A percentile compares a stretch with the other conserved stretches of the same genome.
phyloP scores from a whole-genome alignment of 1,284 basidiomycete species.

The Irpex sp. region DNA sequence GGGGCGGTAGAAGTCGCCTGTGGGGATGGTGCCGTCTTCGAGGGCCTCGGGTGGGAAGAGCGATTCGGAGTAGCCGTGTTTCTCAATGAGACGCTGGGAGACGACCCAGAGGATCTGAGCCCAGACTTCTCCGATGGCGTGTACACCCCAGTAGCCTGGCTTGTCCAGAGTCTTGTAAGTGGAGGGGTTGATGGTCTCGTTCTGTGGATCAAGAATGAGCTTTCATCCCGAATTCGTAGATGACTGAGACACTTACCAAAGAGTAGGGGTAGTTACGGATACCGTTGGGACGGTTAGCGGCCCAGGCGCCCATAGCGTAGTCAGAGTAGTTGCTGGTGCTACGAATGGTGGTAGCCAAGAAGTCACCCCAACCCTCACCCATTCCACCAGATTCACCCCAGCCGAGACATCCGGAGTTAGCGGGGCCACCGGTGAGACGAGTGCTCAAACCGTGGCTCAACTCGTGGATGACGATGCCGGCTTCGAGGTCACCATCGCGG shows the following conservation, averaged over 20 bases:
- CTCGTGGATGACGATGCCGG: constrained; percentile 92
- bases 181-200: constrained; percentile 81
- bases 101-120: constrained; percentile 91
- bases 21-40: constrained; percentile 57
- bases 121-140: constrained; percentile 95
- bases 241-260: constrained; percentile 32
- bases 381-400: constrained; percentile 97
- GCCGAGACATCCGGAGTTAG: constrained; percentile 90
- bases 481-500: constrained; percentile 93
- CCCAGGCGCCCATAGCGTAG: constrained; percentile 94
- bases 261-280: constrained; percentile 91
- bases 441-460: constrained; percentile 88
- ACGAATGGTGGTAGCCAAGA: constrained; percentile 82
- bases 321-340: constrained; percentile 69
- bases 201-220: constrained; percentile 28
- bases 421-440: constrained; percentile 90
- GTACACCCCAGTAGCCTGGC: constrained; percentile 89
- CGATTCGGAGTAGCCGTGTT: constrained; percentile 76
- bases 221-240: background rate
- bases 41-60: constrained; percentile 78
- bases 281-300: constrained; percentile 72
- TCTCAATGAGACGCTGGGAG: constrained; percentile 69
- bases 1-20: constrained; percentile 73
- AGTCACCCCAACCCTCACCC: constrained; percentile 95
- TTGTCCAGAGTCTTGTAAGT: constrained; percentile 96